These are phyloP conservation scores for Calonectria fujianensis DNA, from an alignment of 2,329 filamentous ascomycete species.

Conservation along the genomic window DNA sequence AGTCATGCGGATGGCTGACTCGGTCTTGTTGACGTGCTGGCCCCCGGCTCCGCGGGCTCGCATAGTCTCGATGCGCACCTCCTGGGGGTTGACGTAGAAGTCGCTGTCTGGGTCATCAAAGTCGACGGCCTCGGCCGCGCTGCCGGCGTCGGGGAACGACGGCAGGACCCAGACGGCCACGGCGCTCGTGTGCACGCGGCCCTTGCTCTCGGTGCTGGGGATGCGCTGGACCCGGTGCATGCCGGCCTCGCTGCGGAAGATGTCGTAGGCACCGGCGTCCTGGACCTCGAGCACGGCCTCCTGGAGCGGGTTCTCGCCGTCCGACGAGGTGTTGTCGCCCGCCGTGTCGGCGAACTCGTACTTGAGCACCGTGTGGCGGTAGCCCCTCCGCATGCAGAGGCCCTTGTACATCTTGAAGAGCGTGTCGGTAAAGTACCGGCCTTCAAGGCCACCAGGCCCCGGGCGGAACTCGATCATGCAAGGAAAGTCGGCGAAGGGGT, in stretches of 20 bases:
- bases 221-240: conserved; percentile 97
- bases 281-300: conserved; percentile 93
- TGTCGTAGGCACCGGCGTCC: conserved; percentile 84
- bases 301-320: conserved; percentile 81
- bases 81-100: conserved; percentile 90
- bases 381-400: conserved; percentile 82
- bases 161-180: conserved; percentile 95
- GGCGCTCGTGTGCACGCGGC: conserved; percentile 94
- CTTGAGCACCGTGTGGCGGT: conserved; percentile 83
- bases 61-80: conserved; percentile 93
- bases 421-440: conserved; percentile 90
- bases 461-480: conserved; percentile 95
- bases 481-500: conserved; percentile 92
- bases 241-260: conserved; percentile 90
- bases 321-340: conserved; percentile 69
- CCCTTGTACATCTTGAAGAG: conserved; percentile 92
- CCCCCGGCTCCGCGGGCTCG: conserved; percentile 93
- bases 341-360: conserved; percentile 84
- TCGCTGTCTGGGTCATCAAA: conserved; percentile 91
- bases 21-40: conserved; percentile 99
- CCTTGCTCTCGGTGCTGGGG: conserved; percentile 91
- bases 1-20: conserved; percentile 94
- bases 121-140: conserved; percentile 71
- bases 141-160: conserved; percentile 79
- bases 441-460: conserved; percentile 93